Conservation (phyloP, 2,329 filamentous ascomycete species). For the Fusarium compactum region DNA sequence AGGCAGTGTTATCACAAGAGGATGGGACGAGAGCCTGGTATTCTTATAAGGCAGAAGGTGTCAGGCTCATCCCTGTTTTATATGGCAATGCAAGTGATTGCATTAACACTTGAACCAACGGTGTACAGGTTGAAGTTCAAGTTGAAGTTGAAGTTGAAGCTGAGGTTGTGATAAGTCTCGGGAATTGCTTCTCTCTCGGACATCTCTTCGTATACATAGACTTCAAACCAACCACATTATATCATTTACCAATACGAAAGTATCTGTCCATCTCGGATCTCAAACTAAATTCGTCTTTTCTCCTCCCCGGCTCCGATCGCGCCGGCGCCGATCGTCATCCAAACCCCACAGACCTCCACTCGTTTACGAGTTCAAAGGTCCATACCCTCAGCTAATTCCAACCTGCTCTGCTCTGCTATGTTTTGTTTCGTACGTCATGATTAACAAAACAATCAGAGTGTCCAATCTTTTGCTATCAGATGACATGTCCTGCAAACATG, state of each 20-base stretch:
- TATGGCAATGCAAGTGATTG: background rate
- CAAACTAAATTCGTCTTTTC: conserved; percentile 26
- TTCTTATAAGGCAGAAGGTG: conserved; percentile 1
- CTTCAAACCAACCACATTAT: background rate
- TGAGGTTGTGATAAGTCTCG: background rate
- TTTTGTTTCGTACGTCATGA: conserved; percentile 35
- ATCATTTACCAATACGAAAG: background rate
- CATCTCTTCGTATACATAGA: background rate
- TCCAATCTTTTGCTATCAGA: background rate
- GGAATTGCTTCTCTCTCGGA: background rate
- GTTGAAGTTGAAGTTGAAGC: background rate
- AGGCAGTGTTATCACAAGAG: background rate
- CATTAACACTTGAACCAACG: conserved; percentile 8
- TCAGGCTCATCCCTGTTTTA: conserved; percentile 14
- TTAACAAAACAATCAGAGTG: background rate
- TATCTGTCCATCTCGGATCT: conserved; percentile 11
- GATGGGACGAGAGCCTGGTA: background rate
- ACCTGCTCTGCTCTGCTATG: conserved; percentile 7
- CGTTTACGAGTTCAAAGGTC: background rate
- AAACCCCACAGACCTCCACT: conserved; percentile 37
- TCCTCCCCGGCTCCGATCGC: conserved; percentile 36
- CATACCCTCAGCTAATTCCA: background rate
- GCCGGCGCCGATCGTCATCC: conserved; percentile 36
- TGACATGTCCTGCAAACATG: background rate
- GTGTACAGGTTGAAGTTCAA: background rate